Evolutionary conservation across 805 yeast genomes (phyloP), one percentile per base, ranked within the genome.

Genomic region (Clavispora santaluciae): DNA sequence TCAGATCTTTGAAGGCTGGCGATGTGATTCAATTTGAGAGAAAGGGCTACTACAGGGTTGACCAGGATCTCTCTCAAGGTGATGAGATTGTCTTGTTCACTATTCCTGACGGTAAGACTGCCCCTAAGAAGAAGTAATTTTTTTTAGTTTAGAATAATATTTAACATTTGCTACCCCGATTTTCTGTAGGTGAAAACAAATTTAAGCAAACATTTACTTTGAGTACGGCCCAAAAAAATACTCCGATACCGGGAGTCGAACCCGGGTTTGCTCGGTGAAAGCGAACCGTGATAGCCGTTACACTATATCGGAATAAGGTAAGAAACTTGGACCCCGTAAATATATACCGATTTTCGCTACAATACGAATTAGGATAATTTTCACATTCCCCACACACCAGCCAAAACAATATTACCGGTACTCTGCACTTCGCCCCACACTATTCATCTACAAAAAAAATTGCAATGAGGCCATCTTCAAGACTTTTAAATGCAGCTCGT

Each of bases 1-100:
- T 90, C 48, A 76, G 76, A 57, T 67, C 74, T 39, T 75, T 91
- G 76, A 81, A 86, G 71, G 83, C 72, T 52, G 96, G 95, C 50
- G 96, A 87, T 52, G 73, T 90, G 43, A 80, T 91, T 53, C 98
- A 91, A 71, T 89, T 91, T 53, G 98, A 91, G 71, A 86, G 98
- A 75, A 91, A 91, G 73, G 98, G 98, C 55, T 91, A 88, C 75
- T 91, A 70, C 79, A 79, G 93, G 61, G 73, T 90, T 46, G 98
- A 91, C 57, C 65, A 44, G 51, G 59, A 75, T 24, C 73, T 73
- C 46, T 63, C 68, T 24, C 78, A 75, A 44, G 85, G 81, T 43
- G 70, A 78, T 53, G 78, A 79, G 48, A 83, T 79, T 48, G 82
- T 84, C 38, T 84, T 91, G 74, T 91, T 85, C 70, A 83, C 96